phyloP scores from a whole-genome alignment of 73 alveolate genomes.

The Stentor roeselii region DNA sequence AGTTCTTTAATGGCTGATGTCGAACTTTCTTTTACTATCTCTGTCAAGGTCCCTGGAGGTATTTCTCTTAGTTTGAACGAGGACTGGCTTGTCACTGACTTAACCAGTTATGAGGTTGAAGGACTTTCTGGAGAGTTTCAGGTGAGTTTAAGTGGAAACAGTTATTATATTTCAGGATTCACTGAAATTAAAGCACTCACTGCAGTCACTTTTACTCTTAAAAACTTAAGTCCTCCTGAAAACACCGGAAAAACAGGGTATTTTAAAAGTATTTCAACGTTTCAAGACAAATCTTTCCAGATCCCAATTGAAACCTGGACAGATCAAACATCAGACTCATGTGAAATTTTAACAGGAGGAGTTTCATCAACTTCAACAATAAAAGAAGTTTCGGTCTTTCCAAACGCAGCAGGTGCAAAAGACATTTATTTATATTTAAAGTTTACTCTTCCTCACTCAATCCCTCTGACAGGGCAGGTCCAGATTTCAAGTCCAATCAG shows the following conservation, averaged over 20 bases:
- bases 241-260: background rate
- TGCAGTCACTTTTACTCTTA: background rate
- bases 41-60: background rate
- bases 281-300: background rate
- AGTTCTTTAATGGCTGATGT: background rate
- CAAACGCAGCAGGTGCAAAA: background rate
- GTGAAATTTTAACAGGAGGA: background rate
- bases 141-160: background rate
- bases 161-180: background rate
- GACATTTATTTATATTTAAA: background rate
- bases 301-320: background rate
- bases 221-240: background rate
- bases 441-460: background rate
- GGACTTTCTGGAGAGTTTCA: background rate
- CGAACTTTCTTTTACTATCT: background rate
- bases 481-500: background rate
- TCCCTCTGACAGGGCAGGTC: background rate
- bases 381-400: background rate
- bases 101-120: background rate
- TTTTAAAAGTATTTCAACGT: background rate
- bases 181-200: background rate
- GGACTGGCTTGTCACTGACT: background rate
- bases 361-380: background rate
- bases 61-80: no score
- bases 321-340: background rate